Evolutionary conservation across 352 stramenopile species (phyloP), one percentile per base, ranked within the genome.

Genomic region (Phytophthora podocarpi): DNA sequence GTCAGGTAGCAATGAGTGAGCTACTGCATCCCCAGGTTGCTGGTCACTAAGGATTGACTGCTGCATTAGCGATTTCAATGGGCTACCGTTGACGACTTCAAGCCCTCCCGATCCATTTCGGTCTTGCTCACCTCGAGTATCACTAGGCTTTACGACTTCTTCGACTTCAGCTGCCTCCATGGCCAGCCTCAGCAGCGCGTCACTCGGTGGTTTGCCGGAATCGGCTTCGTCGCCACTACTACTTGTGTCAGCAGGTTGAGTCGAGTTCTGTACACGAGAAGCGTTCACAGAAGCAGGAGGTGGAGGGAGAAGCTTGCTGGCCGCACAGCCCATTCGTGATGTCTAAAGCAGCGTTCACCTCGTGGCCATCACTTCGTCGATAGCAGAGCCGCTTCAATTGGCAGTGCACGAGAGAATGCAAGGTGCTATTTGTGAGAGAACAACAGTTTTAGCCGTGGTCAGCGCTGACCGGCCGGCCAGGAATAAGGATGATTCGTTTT

Each of bases 81-180:
- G 52, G 5, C 43, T 64, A 10, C 11, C 16, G 37, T 53, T 63
- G 26, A 12, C 20, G 34, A 39, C 34, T 26, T 58, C 50, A 30
- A 58, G 11, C 31, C 7, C 16, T n/a, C 20, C 31, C 6, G 27
- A 30, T 9, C 9, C 48, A 8, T 8, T 20, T 12, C 20, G 26
- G 4, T 47, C 30, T 36, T 45, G 20, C 3, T 34, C n/a, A 26
- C 11, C 36, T 28, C 6, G 15, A 13, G 12, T 16, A 4, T 47
- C 26, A n/a, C 9, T 35, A 16, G 16, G 13, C n/a, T 39, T 40
- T 27, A 35, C 34, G 20, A 36, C 23, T 39, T 39, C 39, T 49
- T 49, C 20, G 47, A n/a, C n/a, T n/a, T n/a, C n/a, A n/a, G n/a
- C n/a, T n/a, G n/a, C 40, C 28, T 64, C 56, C 61, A 73, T 67